Percentiles rank a stretch among this genome's conserved stretches.
Conservation (phyloP, 1,284 basidiomycete genomes). For the Cutaneotrichosporon cavernicola region DNA sequence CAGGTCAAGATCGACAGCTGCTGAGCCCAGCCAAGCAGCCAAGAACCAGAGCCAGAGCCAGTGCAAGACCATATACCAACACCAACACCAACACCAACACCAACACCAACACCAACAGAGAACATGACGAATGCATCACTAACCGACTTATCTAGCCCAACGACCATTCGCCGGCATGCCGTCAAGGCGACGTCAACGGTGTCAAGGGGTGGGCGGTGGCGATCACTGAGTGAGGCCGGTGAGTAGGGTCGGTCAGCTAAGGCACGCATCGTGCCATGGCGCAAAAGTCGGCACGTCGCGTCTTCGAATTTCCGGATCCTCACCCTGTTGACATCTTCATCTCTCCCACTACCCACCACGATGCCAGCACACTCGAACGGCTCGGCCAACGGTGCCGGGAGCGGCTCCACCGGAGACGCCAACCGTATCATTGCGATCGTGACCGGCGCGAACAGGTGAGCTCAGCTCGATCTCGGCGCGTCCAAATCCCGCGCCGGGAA, state of each 20-base stretch:
- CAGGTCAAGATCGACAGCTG: no score
- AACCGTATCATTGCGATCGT: slow-evolving; percentile 59
- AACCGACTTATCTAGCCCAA: not conserved
- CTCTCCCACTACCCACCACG: not conserved
- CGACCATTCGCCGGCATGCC: not conserved
- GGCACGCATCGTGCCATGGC: slow-evolving; percentile 7
- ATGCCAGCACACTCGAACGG: slow-evolving; percentile 2
- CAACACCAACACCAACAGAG: no score
- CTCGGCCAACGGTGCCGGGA: not conserved
- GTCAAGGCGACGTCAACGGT: no score
- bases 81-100: no score
- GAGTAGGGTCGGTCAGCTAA: not conserved
- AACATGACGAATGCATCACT: no score
- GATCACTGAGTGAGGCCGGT: not conserved
- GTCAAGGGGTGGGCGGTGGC: not conserved
- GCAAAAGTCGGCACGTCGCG: slow-evolving; percentile 2
- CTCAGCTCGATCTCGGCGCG: not conserved
- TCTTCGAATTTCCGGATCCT: no score
- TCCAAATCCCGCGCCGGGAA: not conserved
- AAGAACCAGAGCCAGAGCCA: no score
- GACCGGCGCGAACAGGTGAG: slow-evolving; percentile 68
- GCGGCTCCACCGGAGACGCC: slow-evolving; percentile 11
- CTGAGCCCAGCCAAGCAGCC: no score
- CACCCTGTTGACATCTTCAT: not conserved
- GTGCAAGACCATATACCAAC: no score